Conservation (phyloP, 306 rosid genomes). For the Argentina anserina region DNA sequence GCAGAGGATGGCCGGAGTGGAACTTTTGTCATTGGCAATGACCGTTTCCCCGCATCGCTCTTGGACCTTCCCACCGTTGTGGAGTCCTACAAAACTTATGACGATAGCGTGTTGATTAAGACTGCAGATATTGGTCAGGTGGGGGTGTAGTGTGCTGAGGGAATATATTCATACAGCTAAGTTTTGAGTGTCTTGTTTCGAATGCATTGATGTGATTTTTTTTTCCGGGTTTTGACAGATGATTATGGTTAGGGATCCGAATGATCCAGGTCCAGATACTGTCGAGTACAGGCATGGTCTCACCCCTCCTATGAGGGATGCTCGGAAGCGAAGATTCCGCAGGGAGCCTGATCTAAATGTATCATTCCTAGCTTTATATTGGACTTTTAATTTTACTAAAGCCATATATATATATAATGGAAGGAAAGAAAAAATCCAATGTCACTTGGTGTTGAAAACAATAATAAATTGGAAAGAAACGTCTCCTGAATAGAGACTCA, state of each 20-base stretch:
- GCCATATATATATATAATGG: background rate
- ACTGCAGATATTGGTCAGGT: slow-evolving; percentile 73
- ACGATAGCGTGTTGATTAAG: slow-evolving; percentile 75
- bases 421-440: background rate
- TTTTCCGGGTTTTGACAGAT: slow-evolving; percentile 36
- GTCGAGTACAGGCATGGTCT: slow-evolving; percentile 85
- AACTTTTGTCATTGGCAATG: slow-evolving; percentile 54
- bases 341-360: slow-evolving; percentile 95
- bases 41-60: slow-evolving; percentile 72
- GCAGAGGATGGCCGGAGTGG: slow-evolving; percentile 66
- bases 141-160: background rate
- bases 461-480: background rate
- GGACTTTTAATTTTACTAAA: background rate
- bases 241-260: slow-evolving; percentile 66
- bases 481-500: background rate
- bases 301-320: slow-evolving; percentile 97
- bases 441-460: background rate
- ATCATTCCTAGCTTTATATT: slow-evolving; percentile 13
- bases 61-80: slow-evolving; percentile 80
- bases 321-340: slow-evolving; percentile 87
- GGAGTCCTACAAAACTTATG: slow-evolving; percentile 81
- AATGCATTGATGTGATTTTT: background rate
- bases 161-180: background rate
- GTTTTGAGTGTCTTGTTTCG: slow-evolving; percentile 7
- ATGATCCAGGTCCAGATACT: slow-evolving; percentile 57